These are phyloP conservation scores for Cucumis hystrix DNA, from an alignment of 306 rosid genomes.

Conservation along the genomic window DNA sequence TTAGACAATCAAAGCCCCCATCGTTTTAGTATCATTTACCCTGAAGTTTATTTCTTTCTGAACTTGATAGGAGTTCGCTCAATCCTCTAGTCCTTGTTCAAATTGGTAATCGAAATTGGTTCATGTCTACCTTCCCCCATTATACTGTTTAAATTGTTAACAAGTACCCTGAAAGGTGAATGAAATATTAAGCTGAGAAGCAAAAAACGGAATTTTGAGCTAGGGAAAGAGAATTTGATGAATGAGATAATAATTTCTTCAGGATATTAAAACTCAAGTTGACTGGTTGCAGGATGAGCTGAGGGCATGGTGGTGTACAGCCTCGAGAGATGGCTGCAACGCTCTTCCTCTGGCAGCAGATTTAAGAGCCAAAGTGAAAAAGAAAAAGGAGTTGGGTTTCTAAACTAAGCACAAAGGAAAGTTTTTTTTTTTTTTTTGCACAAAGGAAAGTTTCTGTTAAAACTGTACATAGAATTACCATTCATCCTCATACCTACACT, in stretches of 20 bases:
- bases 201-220: background rate
- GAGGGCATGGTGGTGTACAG: slow-evolving; percentile 68
- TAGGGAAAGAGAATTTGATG: background rate
- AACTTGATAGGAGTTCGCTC: background rate
- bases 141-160: background rate
- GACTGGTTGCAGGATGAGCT: slow-evolving; percentile 66
- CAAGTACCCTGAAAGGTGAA: background rate
- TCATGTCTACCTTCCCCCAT: background rate
- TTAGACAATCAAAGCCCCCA: background rate
- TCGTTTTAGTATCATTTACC: background rate
- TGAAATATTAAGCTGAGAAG: background rate
- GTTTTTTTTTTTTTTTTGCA: background rate
- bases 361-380: slow-evolving; percentile 32
- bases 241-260: background rate
- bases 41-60: background rate
- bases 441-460: background rate
- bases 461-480: slow-evolving; percentile 1
- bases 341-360: slow-evolving; percentile 42
- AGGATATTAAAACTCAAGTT: background rate
- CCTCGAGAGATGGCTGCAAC: slow-evolving; percentile 26
- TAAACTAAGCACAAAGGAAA: background rate
- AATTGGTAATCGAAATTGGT: background rate
- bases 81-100: background rate
- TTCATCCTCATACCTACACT: background rate
- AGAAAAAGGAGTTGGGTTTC: slow-evolving; percentile 45